Evolutionary conservation across 495 filamentous ascomycete genomes (phyloP).

Genomic region (Daldinia concentrica): DNA sequence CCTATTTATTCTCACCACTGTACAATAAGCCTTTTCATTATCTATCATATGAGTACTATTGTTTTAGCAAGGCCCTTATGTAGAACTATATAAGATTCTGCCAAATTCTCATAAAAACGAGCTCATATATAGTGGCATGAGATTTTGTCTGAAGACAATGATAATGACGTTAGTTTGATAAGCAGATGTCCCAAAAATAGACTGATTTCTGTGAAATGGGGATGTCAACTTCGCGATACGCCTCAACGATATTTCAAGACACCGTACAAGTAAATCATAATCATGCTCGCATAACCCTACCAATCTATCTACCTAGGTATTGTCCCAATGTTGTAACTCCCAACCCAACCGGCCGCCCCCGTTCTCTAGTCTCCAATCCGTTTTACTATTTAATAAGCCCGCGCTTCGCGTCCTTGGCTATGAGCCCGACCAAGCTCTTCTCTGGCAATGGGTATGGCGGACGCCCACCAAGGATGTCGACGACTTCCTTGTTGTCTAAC

Average conservation of each 20-base stretch:
- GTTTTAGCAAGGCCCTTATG: too few species aligned
- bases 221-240: neutral
- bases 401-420: slow-evolving; percentile 65
- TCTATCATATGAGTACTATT: too few species aligned
- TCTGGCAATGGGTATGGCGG: slow-evolving; percentile 58
- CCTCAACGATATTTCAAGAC: neutral
- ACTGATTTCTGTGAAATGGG: neutral
- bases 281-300: slow-evolving; percentile 28
- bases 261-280: slow-evolving; percentile 16
- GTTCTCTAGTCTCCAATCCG: neutral
- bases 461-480: slow-evolving; percentile 84
- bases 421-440: slow-evolving; percentile 54
- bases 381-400: slow-evolving; percentile 47
- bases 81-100: too few species aligned
- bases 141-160: too few species aligned
- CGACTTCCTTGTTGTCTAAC: slow-evolving; percentile 79
- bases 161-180: neutral
- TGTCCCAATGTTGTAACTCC: slow-evolving; percentile 21
- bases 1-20: too few species aligned
- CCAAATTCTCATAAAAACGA: too few species aligned
- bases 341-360: slow-evolving; percentile 1
- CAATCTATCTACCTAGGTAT: slow-evolving; percentile 32
- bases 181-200: neutral
- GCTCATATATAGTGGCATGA: too few species aligned
- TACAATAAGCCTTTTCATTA: too few species aligned